Percentiles rank a stretch among this genome's conserved stretches.
phyloP scores from a whole-genome alignment of 1,139 yeast species.

The Petasospora rhodanensis region DNA sequence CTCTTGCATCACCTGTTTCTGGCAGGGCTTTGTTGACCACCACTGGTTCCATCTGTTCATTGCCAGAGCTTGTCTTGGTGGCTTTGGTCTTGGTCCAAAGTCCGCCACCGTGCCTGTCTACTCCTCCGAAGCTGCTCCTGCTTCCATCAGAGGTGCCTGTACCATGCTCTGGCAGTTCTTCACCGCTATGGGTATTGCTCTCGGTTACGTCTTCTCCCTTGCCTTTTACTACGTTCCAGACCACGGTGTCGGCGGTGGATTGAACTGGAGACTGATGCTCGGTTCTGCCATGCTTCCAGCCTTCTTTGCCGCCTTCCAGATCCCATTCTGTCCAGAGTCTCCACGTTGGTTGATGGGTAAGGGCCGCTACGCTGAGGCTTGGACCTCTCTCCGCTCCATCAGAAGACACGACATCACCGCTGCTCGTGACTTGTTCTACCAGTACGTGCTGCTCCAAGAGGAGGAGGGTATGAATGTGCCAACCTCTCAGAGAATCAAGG shows the following conservation, averaged over 20 bases:
- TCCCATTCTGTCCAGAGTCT: slow-evolving; percentile 70
- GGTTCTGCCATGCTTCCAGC: slow-evolving; percentile 79
- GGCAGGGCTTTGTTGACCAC: slow-evolving; percentile 68
- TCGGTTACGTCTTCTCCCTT: slow-evolving; percentile 68
- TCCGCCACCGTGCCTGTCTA: slow-evolving; percentile 80
- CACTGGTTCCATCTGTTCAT: slow-evolving; percentile 72
- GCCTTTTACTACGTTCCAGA: slow-evolving; percentile 50
- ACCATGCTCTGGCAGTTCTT: slow-evolving; percentile 90
- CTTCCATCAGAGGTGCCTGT: slow-evolving; percentile 69
- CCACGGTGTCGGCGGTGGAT: slow-evolving; percentile 44
- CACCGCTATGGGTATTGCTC: slow-evolving; percentile 83
- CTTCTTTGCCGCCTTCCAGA: slow-evolving; percentile 57
- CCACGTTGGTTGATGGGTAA: slow-evolving; percentile 80
- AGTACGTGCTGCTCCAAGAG: slow-evolving; percentile 59
- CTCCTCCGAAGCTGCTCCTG: slow-evolving; percentile 78
- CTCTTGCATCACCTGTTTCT: slow-evolving; percentile 64
- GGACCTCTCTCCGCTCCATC: slow-evolving; percentile 43
- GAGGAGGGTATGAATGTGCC: slow-evolving; percentile 58
- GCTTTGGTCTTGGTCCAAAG: slow-evolving; percentile 72
- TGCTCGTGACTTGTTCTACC: slow-evolving; percentile 74
- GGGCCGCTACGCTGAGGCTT: slow-evolving; percentile 54
- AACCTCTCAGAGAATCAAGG: slow-evolving; percentile 45
- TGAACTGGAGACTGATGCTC: slow-evolving; percentile 79
- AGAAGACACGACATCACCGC: slow-evolving; percentile 56
- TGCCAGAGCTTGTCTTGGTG: slow-evolving; percentile 66